A percentile compares a stretch with the other conserved stretches of the same genome.
These are phyloP conservation scores for Cochlearia excelsa DNA, from an alignment of 345 rosid genomes.

Conservation along the genomic window DNA sequence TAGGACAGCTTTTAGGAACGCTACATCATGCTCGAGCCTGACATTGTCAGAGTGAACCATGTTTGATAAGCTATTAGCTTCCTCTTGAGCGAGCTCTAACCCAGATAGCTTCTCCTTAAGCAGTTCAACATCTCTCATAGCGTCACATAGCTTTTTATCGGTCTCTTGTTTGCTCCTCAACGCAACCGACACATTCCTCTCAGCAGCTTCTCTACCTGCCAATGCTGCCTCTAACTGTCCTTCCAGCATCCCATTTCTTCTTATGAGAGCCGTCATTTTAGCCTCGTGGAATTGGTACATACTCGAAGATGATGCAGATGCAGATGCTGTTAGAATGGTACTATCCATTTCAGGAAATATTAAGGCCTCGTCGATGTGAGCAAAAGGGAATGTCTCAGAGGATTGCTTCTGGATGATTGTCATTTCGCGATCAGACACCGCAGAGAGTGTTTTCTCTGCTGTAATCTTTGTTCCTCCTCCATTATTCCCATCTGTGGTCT, in stretches of 20 bases:
- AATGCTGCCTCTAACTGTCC: conserved; percentile 72
- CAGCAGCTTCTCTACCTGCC: conserved; percentile 65
- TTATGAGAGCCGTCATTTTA: conserved; percentile 62
- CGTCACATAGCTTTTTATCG: conserved; percentile 65
- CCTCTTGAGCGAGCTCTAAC: conserved; percentile 79
- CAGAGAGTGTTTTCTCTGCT: conserved; percentile 46
- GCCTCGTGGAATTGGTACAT: conserved; percentile 71
- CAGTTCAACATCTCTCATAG: conserved; percentile 72
- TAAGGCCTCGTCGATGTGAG: conserved; percentile 37
- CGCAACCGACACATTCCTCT: conserved; percentile 65
- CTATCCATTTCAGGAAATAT: conserved; percentile 48
- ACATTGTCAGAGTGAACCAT: conserved; percentile 93
- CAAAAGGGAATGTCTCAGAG: conserved; percentile 43
- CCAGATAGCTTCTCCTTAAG: conserved; percentile 81
- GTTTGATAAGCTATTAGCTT: conserved; percentile 77
- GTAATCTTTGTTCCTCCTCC: conserved; percentile 54
- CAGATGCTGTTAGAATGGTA: conserved; percentile 27
- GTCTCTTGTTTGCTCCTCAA: conserved; percentile 74
- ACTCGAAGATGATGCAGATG: conserved; percentile 57
- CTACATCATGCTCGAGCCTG: conserved; percentile 96
- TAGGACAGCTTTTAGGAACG: conserved; percentile 90
- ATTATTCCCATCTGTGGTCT: conserved; percentile 47
- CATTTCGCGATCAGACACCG: conserved; percentile 44
- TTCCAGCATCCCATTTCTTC: conserved; percentile 71
- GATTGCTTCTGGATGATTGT: conserved; percentile 38